Conservation (phyloP, 371 early-diverging fungal genomes). For the Mucor velutinosus region DNA sequence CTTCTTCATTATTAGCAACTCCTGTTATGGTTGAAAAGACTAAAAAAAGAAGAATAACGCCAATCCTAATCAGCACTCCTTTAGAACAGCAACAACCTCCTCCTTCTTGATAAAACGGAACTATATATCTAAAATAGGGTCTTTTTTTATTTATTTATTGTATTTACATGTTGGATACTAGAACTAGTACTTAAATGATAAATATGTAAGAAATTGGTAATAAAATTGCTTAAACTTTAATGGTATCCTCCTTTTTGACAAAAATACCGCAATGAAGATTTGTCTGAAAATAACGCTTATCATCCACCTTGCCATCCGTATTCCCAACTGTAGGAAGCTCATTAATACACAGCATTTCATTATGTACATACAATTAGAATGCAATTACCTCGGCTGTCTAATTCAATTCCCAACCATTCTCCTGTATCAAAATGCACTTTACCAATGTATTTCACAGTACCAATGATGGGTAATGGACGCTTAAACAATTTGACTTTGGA, state of each 20-base stretch:
- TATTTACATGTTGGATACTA: neutral
- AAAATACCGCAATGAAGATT: slow-evolving; percentile 44
- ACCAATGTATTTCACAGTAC: slow-evolving; percentile 42
- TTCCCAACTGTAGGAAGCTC: slow-evolving; percentile 32
- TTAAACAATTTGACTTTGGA: slow-evolving; percentile 32
- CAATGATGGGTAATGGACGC: slow-evolving; percentile 39
- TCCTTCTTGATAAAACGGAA: neutral
- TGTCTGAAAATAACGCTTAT: slow-evolving; percentile 43
- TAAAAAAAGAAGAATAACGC: slow-evolving; percentile 46
- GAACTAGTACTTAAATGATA: neutral
- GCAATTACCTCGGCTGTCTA: slow-evolving; percentile 41
- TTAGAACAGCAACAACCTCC: neutral
- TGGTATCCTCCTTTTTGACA: slow-evolving; percentile 38
- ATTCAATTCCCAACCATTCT: slow-evolving; percentile 48
- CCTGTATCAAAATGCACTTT: slow-evolving; percentile 30
- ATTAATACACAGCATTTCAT: neutral
- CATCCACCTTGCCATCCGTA: slow-evolving; percentile 42
- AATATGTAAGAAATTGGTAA: neutral
- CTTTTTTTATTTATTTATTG: neutral
- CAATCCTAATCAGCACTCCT: slow-evolving; percentile 32
- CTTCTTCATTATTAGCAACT: neutral
- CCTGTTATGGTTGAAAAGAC: slow-evolving; percentile 3
- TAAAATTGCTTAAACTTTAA: slow-evolving; percentile 12
- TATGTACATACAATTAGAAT: neutral
- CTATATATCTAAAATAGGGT: neutral